These are phyloP conservation scores for Cubamyces lactineus DNA, from an alignment of 768 basidiomycete species.

Conservation along the genomic window DNA sequence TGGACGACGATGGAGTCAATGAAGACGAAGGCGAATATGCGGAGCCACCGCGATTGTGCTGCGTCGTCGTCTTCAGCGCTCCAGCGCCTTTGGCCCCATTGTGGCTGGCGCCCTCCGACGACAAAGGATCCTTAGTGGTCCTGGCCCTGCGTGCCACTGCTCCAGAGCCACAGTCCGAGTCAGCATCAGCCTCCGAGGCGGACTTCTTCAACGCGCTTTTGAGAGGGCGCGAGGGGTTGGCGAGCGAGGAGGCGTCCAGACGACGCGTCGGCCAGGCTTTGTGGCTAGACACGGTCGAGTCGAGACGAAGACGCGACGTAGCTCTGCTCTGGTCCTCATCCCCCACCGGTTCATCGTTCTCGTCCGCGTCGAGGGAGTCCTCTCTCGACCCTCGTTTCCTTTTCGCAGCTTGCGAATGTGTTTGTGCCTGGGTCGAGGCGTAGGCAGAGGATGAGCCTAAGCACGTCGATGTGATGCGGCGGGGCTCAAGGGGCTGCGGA, in stretches of 20 bases:
- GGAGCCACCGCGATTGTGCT: slow-evolving; percentile 11
- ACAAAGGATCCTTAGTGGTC: not conserved
- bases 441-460: not conserved
- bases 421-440: not conserved
- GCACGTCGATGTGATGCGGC: not conserved
- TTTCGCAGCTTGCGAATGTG: not conserved
- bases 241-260: not conserved
- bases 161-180: not conserved
- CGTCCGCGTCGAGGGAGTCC: slow-evolving; percentile 1
- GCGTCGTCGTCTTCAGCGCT: not conserved
- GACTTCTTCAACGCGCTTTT: slow-evolving; percentile 13
- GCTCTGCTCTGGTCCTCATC: not conserved
- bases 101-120: not conserved
- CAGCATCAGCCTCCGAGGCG: not conserved
- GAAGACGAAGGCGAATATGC: not conserved
- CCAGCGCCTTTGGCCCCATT: not conserved
- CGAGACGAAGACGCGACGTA: not conserved
- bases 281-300: not conserved
- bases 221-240: not conserved
- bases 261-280: not conserved
- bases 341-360: not conserved
- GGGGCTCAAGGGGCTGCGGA: not conserved
- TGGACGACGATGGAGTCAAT: not conserved
- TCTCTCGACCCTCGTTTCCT: not conserved
- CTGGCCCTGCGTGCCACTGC: not conserved